A percentile compares a stretch with the other conserved stretches of the same genome.
Evolutionary conservation across 805 yeast species (phyloP).

Genomic region (Starmerella apicola): DNA sequence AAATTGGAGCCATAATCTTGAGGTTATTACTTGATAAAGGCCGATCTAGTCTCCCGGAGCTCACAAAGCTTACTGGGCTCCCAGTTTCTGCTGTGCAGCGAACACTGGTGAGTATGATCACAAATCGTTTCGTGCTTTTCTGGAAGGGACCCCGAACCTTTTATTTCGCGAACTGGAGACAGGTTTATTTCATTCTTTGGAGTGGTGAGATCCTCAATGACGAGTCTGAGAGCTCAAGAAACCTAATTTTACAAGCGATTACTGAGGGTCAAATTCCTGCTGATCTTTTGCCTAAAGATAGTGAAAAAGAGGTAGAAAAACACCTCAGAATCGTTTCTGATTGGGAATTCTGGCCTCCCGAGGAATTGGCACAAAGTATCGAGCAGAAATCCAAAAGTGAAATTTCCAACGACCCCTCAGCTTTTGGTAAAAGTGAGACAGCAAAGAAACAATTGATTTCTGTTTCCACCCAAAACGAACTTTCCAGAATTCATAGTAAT

Average conservation of each 20-base stretch:
- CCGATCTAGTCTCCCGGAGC: constrained; percentile 44
- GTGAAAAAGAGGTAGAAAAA: constrained; percentile 20
- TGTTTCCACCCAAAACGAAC: constrained; percentile 11
- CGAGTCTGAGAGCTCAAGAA: constrained; percentile 31
- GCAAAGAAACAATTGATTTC: constrained; percentile 29
- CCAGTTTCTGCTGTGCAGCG: constrained; percentile 44
- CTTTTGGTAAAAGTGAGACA: constrained; percentile 44
- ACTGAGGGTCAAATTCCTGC: neutral
- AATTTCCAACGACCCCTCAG: constrained; percentile 42
- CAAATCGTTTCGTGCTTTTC: constrained; percentile 59
- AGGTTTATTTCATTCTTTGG: constrained; percentile 52
- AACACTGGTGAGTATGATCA: constrained; percentile 63
- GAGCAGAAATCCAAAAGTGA: constrained; percentile 10
- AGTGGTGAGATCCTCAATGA: constrained; percentile 62
- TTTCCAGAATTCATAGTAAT: constrained; percentile 4
- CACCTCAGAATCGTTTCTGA: constrained; percentile 39
- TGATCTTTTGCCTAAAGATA: too few species aligned
- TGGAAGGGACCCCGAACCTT: constrained; percentile 35
- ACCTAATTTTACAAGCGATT: neutral
- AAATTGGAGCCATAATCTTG: constrained; percentile 53
- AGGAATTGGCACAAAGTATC: constrained; percentile 19
- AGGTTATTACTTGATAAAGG: constrained; percentile 56
- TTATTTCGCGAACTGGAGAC: constrained; percentile 53
- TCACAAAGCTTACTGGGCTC: constrained; percentile 37
- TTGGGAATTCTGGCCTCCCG: constrained; percentile 26